Evolutionary conservation across 768 basidiomycete species (phyloP).

Genomic region (Auricularia heimuer): DNA sequence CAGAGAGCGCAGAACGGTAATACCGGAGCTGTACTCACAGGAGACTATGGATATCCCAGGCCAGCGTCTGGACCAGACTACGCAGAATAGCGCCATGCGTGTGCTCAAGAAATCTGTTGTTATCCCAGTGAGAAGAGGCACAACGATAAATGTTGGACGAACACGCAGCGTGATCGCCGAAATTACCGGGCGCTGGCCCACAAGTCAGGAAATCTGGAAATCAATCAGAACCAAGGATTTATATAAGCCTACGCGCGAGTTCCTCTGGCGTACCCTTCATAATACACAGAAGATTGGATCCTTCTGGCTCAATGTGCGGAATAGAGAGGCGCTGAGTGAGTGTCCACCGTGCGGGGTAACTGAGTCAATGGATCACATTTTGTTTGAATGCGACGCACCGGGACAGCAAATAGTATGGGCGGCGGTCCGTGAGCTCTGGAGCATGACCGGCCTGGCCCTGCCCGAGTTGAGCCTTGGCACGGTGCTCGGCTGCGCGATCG

Average conservation of each 20-base stretch:
- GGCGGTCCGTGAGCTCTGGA: background rate
- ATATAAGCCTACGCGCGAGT: background rate
- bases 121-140: background rate
- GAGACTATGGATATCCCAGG: too few species aligned
- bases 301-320: background rate
- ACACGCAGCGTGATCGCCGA: background rate
- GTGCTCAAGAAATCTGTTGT: background rate
- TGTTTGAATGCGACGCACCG: constrained; percentile 24
- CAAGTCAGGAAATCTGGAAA: background rate
- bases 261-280: background rate
- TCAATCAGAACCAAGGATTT: background rate
- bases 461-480: background rate
- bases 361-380: constrained; percentile 13
- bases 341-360: background rate
- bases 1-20: too few species aligned
- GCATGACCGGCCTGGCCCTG: background rate
- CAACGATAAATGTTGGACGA: background rate
- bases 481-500: background rate
- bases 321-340: background rate
- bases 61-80: background rate
- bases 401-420: background rate
- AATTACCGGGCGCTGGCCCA: background rate
- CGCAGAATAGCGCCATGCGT: background rate
- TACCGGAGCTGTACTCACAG: too few species aligned
- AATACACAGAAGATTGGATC: background rate